Base-by-base conservation (phyloP, 2,329 filamentous ascomycete genomes). In the Dothistroma pini region DNA sequence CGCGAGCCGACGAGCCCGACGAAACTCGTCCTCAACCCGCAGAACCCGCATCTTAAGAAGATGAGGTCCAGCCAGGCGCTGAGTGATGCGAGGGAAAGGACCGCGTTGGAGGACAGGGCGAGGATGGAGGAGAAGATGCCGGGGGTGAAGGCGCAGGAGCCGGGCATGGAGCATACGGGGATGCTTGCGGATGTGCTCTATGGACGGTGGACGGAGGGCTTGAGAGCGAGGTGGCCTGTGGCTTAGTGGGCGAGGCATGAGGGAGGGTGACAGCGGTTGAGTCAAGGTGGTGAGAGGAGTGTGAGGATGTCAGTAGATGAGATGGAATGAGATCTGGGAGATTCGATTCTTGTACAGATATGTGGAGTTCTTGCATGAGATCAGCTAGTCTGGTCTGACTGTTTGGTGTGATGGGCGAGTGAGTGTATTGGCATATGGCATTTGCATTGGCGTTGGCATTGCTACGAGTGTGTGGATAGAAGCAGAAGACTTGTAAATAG, bases 111-210 rank as follows among this genome's bases (percentile, higher is more conserved):
- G 69, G 79, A 77, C 71, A 81, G 82, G 66, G 74, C 86, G 62
- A 85, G 58, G 16, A 19, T 67, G 50, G 66, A 80, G 69, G 79
- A 77, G 71, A 82, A 83, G 67, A 75, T 87, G 66, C 86, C 85
- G 1, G 86, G 83, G 6, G 63, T 50, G 11, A 80, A 84, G 65
- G 74, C 79, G 10, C 41, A 10, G 53, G 78, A 82, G 59, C 83
- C 86, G 1, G 93, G 92, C 1, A 93, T 97, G 90, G 93, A 97
- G 75, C 93, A 97, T 76, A 90, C 89, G 66, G 91, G 91, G 72
- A 86, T 96, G 73, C 81, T 97, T 41, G 91, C 90, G 1, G 92
- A 97, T 74, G 90, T 96, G 21, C 83, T 99, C 21, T 97, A 97
- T 77, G 86, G 88, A 16, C 85, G 93, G 49, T 99, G 95, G 95